These are phyloP conservation scores for Ajuga reptans DNA, from an alignment of 305 asterid species.

Conservation along the genomic window DNA sequence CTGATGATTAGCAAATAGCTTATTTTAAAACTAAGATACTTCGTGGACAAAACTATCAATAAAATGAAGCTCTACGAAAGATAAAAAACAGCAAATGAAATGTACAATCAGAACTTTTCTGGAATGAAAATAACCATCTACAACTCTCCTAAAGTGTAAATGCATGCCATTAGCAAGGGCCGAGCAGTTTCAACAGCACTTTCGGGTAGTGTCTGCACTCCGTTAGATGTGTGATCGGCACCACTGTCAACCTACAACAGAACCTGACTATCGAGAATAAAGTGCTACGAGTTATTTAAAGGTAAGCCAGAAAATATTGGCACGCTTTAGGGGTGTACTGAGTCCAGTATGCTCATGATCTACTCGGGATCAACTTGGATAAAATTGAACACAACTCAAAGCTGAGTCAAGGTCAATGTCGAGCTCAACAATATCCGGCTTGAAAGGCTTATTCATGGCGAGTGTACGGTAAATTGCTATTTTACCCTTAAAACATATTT, in stretches of 20 bases:
- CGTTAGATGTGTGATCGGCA: not conserved
- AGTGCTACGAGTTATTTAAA: not conserved
- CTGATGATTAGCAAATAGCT: too few relatives aligned
- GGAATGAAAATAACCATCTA: not conserved
- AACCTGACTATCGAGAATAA: slow-evolving; percentile 1
- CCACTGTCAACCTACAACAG: not conserved
- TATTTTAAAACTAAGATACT: not conserved
- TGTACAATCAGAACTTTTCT: not conserved
- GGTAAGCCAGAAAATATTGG: not conserved
- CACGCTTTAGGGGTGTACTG: not conserved
- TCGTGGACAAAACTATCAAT: not conserved
- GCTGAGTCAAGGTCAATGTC: not conserved
- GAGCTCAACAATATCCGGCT: not conserved
- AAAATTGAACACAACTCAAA: not conserved
- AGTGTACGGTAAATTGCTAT: not conserved
- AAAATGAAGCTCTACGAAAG: not conserved
- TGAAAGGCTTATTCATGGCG: not conserved
- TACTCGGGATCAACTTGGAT: not conserved
- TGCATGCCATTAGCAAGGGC: not conserved
- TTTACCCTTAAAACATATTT: not conserved
- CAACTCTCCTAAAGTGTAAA: not conserved
- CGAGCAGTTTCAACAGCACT: not conserved
- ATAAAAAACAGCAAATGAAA: not conserved
- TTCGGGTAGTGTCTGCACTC: too few relatives aligned
- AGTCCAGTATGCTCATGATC: not conserved